Conservation (phyloP, 139 green algal genomes). For the Closterium sp. region DNA sequence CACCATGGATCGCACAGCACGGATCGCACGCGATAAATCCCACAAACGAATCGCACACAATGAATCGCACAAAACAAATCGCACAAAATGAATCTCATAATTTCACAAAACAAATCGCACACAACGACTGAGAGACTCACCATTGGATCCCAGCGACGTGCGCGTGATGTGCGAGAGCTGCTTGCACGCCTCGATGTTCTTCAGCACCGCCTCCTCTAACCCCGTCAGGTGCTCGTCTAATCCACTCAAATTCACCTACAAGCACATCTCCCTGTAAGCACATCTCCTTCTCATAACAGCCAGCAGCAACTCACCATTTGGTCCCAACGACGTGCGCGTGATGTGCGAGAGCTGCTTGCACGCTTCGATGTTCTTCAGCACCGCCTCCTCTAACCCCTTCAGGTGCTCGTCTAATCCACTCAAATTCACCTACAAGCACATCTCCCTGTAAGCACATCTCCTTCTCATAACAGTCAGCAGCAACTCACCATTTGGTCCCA, state of each 20-base stretch:
- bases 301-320: constrained; percentile 68
- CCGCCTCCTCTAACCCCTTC: constrained; percentile 88
- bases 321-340: constrained; percentile 88
- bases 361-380: constrained; percentile 95
- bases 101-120: too few relatives aligned
- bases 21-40: background rate
- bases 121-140: constrained; percentile 12
- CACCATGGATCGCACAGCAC: background rate
- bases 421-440: constrained; percentile 76
- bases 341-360: constrained; percentile 90
- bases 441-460: too few relatives aligned
- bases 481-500: constrained; percentile 85
- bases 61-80: background rate
- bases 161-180: constrained; percentile 83
- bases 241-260: constrained; percentile 92
- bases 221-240: constrained; percentile 92
- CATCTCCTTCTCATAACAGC: too few relatives aligned
- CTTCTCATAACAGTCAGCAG: too few relatives aligned
- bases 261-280: background rate
- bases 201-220: constrained; percentile 92
- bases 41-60: background rate
- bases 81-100: too few relatives aligned
- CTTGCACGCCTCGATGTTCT: constrained; percentile 97
- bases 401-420: constrained; percentile 97
- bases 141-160: constrained; percentile 94